Conservation (phyloP, 164 flowering plant genomes). For the Tinospora cordifolia region DNA sequence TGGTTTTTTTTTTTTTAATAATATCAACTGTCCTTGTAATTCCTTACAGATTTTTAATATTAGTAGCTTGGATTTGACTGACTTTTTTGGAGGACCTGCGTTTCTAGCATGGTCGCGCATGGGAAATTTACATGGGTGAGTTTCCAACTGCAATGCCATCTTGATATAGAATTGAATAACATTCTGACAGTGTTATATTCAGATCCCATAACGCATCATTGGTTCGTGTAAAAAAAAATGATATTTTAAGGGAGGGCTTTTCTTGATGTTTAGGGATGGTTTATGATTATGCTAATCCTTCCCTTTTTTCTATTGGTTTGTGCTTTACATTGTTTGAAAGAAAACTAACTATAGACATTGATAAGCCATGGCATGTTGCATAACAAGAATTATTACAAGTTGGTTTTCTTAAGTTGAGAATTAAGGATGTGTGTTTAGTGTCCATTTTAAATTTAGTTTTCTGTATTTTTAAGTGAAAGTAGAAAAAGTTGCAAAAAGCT, state of each 20-base stretch:
- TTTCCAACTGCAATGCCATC: slow-evolving; percentile 3
- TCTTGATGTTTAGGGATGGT: background rate
- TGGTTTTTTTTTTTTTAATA: too few species aligned
- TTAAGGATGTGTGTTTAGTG: too few species aligned
- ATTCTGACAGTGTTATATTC: too few species aligned
- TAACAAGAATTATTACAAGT: background rate
- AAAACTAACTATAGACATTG: background rate
- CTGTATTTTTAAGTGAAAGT: too few species aligned
- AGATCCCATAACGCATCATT: background rate
- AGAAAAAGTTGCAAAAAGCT: too few species aligned
- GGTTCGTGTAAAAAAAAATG: background rate
- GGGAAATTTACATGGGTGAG: slow-evolving; percentile 76
- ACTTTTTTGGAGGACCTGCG: slow-evolving; percentile 77
- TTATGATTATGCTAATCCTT: background rate
- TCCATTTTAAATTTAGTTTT: too few species aligned
- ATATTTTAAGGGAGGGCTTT: background rate
- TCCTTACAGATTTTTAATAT: slow-evolving; percentile 53
- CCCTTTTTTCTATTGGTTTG: background rate
- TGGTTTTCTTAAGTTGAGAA: background rate
- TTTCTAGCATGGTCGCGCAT: slow-evolving; percentile 87
- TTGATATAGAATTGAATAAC: background rate
- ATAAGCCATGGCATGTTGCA: background rate
- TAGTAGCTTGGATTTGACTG: slow-evolving; percentile 46
- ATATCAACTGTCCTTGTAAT: background rate
- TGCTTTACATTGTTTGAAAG: background rate